A percentile compares a stretch with the other conserved stretches of the same genome.
Conservation (phyloP, 371 early-diverging fungal species). For the Massospora cicadina region DNA sequence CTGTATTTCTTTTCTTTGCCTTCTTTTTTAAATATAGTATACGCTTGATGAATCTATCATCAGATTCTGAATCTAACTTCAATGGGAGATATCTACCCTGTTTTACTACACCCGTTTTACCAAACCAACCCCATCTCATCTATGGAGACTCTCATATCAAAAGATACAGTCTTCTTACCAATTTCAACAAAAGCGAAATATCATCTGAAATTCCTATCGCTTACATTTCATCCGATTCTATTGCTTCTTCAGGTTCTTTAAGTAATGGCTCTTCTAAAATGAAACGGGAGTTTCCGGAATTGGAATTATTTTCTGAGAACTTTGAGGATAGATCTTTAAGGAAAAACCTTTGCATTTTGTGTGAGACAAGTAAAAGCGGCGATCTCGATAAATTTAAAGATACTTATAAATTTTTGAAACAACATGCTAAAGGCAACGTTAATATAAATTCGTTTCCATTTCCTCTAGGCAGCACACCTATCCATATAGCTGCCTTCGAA, state of each 20-base stretch:
- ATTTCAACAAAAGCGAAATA: neutral
- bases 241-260: neutral
- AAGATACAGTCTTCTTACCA: neutral
- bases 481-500: slow-evolving; percentile 46
- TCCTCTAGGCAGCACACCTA: slow-evolving; percentile 31
- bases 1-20: too few relatives aligned
- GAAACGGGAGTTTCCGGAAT: neutral
- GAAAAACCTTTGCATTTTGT: slow-evolving; percentile 6
- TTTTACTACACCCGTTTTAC: neutral
- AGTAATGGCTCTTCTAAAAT: neutral
- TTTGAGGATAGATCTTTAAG: neutral
- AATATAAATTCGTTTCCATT: slow-evolving; percentile 10
- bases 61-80: too few relatives aligned
- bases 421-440: neutral
- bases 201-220: neutral
- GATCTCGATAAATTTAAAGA: neutral
- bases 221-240: neutral
- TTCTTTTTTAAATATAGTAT: too few relatives aligned
- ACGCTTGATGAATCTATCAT: too few relatives aligned
- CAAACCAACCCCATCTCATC: neutral
- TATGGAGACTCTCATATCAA: neutral
- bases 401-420: neutral
- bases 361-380: slow-evolving; percentile 10
- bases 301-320: neutral
- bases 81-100: too few relatives aligned